These are phyloP conservation scores for Talaromyces ruber DNA, from an alignment of 495 filamentous ascomycete species.

Conservation along the genomic window DNA sequence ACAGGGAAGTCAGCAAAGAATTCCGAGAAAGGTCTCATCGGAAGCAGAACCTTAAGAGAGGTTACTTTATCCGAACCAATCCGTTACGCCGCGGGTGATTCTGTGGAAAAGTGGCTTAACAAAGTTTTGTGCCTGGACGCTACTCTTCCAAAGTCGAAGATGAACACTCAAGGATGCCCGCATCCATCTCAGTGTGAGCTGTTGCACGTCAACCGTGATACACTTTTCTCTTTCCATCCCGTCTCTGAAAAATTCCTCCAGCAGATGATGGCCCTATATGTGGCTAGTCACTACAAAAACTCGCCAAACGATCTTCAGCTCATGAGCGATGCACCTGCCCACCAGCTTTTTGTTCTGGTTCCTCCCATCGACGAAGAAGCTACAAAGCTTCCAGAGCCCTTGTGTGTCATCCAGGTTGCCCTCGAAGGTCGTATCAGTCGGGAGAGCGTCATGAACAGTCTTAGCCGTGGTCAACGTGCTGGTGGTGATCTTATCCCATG, in stretches of 20 bases:
- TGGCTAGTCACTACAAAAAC: conserved; percentile 98
- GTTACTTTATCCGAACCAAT: conserved; percentile 92
- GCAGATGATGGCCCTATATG: conserved; percentile 95
- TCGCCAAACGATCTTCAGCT: conserved; percentile 95
- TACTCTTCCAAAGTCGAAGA: conserved; percentile 67
- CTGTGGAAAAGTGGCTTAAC: conserved; percentile 95
- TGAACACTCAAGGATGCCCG: conserved; percentile 71
- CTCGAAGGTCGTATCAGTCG: conserved; percentile 92
- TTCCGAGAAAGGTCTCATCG: conserved; percentile 46
- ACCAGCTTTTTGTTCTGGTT: conserved; percentile 92
- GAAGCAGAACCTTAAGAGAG: conserved; percentile 78
- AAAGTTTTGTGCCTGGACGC: conserved; percentile 89
- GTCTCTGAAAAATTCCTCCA: conserved; percentile 97
- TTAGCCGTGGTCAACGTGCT: conserved; percentile 82
- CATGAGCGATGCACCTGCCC: conserved; percentile 94
- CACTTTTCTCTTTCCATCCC: conserved; percentile 94
- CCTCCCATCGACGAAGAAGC: conserved; percentile 74
- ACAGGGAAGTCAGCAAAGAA: conserved; percentile 60
- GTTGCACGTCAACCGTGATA: conserved; percentile 91
- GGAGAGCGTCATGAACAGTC: conserved; percentile 79
- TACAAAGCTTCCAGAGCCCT: conserved; percentile 77
- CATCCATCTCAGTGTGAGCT: conserved; percentile 87
- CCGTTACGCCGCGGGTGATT: conserved; percentile 83
- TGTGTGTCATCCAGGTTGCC: conserved; percentile 91
- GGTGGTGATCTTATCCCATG: conserved; percentile 96